Percentiles rank a stretch among this genome's conserved stretches.
These are phyloP conservation scores for Hymenoscyphus linearis DNA, from an alignment of 2,329 filamentous ascomycete species.

Conservation along the genomic window DNA sequence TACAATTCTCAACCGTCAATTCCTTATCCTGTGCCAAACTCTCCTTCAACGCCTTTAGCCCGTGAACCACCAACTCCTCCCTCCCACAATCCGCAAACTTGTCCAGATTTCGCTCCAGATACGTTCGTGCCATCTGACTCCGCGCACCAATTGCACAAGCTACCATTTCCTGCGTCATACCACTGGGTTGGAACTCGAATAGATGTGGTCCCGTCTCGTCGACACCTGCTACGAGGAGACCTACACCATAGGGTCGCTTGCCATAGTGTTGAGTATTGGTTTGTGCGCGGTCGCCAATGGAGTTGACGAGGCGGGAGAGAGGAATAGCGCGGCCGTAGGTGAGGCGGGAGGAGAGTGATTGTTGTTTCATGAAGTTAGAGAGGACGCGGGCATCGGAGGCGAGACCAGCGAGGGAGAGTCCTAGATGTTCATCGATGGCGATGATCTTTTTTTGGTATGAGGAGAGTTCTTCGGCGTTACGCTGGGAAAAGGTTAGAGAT, in stretches of 20 bases:
- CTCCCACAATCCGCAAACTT: conserved; percentile 69
- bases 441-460: conserved; percentile 99
- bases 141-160: conserved; percentile 94
- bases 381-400: conserved; percentile 97
- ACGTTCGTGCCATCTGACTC: conserved; percentile 96
- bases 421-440: conserved; percentile 89
- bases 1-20: conserved; percentile 94
- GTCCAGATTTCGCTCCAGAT: conserved; percentile 88
- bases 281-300: conserved; percentile 95
- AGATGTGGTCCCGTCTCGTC: conserved; percentile 92
- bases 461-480: conserved; percentile 97
- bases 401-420: conserved; percentile 91
- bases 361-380: conserved; percentile 99
- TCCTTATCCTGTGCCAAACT: conserved; percentile 95
- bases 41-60: conserved; percentile 87
- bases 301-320: conserved; percentile 78
- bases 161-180: conserved; percentile 94
- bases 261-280: conserved; percentile 97
- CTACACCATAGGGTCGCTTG: conserved; percentile 92
- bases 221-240: conserved; percentile 85
- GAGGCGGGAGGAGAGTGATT: conserved; percentile 90
- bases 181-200: conserved; percentile 96
- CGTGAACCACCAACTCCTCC: conserved; percentile 88
- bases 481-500: conserved; percentile 47
- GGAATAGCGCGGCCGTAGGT: conserved; percentile 94